phyloP scores from a whole-genome alignment of 495 filamentous ascomycete species.

The Clohesyomyces aquaticus region DNA sequence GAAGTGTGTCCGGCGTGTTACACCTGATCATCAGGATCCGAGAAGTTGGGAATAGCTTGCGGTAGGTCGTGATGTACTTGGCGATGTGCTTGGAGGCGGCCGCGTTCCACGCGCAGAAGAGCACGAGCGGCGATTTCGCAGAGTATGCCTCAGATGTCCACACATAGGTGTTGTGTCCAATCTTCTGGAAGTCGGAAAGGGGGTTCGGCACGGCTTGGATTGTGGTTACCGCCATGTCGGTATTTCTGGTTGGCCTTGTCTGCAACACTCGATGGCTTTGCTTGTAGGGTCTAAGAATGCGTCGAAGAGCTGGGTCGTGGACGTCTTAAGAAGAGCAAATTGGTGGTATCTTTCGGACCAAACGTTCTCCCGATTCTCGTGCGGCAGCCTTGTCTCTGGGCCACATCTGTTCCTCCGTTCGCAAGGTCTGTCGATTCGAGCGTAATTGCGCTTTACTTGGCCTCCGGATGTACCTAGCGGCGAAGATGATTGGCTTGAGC shows the following conservation, averaged over 20 bases:
- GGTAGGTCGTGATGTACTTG: conserved; percentile 43
- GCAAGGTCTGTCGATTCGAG: too few species aligned
- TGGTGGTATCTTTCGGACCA: background rate
- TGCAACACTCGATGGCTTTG: background rate
- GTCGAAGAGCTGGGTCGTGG: background rate
- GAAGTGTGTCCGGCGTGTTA: conserved; percentile 18
- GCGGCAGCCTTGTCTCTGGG: background rate
- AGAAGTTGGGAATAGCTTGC: conserved; percentile 37
- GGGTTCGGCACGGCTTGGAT: background rate
- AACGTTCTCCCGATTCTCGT: background rate
- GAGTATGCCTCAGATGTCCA: conserved; percentile 31
- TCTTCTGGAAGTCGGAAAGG: conserved; percentile 26
- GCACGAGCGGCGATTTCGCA: conserved; percentile 32
- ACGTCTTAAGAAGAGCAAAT: background rate
- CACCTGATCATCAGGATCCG: conserved; percentile 42
- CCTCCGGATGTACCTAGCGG: too few species aligned
- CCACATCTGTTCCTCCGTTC: background rate
- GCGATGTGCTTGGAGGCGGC: conserved; percentile 45
- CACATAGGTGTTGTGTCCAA: conserved; percentile 31
- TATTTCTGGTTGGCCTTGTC: background rate
- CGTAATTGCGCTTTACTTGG: too few species aligned
- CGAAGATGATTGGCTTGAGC: too few species aligned
- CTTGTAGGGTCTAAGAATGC: background rate
- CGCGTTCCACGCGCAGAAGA: conserved; percentile 45
- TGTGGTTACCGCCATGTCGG: background rate